Conservation (phyloP, 192 early-diverging fungal species). For the Umbelopsis isabellina region DNA sequence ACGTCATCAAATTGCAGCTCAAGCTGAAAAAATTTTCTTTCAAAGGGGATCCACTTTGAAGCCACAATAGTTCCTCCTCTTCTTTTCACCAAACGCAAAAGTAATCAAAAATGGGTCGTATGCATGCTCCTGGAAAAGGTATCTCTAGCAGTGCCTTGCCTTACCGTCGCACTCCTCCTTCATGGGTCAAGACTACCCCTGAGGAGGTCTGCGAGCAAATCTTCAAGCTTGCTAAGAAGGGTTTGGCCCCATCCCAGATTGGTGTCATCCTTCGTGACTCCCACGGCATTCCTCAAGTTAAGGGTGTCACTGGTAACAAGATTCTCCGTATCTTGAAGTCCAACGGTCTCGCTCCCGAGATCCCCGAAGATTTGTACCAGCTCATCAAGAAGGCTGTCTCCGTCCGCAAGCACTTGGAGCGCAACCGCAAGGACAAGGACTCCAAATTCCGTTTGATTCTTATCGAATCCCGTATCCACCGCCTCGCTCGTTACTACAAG, state of each 20-base stretch:
- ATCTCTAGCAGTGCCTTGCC: slow-evolving; percentile 88
- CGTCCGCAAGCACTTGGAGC: slow-evolving; percentile 98
- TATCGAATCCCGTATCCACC: slow-evolving; percentile 97
- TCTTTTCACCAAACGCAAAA: slow-evolving; percentile 21
- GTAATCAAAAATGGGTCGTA: slow-evolving; percentile 74
- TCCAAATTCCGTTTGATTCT: slow-evolving; percentile 98
- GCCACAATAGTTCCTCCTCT: neutral
- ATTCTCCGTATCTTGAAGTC: slow-evolving; percentile 98
- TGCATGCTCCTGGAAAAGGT: slow-evolving; percentile 99
- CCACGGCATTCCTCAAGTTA: slow-evolving; percentile 97
- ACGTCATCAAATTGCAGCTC: too few species aligned
- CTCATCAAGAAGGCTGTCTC: slow-evolving; percentile 99
- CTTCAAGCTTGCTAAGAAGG: slow-evolving; percentile 99
- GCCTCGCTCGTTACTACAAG: slow-evolving; percentile 99
- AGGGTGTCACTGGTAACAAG: slow-evolving; percentile 98
- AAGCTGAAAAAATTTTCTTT: slow-evolving; percentile 9
- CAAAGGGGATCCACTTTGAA: neutral
- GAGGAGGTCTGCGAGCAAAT: slow-evolving; percentile 98
- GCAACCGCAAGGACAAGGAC: slow-evolving; percentile 98
- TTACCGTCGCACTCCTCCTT: slow-evolving; percentile 96
- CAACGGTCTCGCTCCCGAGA: slow-evolving; percentile 84
- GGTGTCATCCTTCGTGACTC: slow-evolving; percentile 97
- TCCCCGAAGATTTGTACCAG: slow-evolving; percentile 99
- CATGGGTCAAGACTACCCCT: slow-evolving; percentile 97
- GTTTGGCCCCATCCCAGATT: slow-evolving; percentile 97